Conservation (phyloP, 495 filamentous ascomycete genomes). For the Bathelium albidoporum region DNA sequence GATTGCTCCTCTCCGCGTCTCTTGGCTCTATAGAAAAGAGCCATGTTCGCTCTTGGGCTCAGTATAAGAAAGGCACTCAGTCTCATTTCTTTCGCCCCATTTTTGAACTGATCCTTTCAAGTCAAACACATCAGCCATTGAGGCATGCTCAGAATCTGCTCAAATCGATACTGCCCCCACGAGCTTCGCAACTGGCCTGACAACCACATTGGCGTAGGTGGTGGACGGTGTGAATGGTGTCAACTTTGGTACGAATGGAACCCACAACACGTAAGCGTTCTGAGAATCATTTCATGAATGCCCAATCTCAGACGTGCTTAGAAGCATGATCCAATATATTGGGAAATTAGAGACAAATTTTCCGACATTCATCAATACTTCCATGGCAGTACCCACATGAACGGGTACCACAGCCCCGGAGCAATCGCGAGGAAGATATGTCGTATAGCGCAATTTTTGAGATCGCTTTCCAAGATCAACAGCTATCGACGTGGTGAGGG, state of each 20-base stretch:
- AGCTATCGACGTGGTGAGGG: neutral
- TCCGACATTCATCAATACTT: slow-evolving; percentile 1
- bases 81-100: neutral
- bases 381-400: neutral
- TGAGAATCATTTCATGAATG: neutral
- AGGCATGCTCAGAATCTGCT: neutral
- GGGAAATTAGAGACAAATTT: neutral
- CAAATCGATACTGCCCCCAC: neutral
- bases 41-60: neutral
- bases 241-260: neutral
- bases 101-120: neutral
- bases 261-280: neutral
- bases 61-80: neutral
- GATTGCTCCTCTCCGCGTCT: neutral
- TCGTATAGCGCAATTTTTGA: neutral
- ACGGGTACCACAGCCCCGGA: neutral
- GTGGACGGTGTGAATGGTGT: slow-evolving; percentile 2
- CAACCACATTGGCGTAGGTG: neutral
- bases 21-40: neutral
- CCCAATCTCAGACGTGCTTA: neutral
- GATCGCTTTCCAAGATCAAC: neutral
- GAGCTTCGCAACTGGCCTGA: neutral
- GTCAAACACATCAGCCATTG: neutral
- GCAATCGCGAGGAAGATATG: neutral
- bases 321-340: neutral